These are phyloP conservation scores for Gyromitra esculenta DNA, from an alignment of 2,329 filamentous ascomycete species.

Conservation along the genomic window DNA sequence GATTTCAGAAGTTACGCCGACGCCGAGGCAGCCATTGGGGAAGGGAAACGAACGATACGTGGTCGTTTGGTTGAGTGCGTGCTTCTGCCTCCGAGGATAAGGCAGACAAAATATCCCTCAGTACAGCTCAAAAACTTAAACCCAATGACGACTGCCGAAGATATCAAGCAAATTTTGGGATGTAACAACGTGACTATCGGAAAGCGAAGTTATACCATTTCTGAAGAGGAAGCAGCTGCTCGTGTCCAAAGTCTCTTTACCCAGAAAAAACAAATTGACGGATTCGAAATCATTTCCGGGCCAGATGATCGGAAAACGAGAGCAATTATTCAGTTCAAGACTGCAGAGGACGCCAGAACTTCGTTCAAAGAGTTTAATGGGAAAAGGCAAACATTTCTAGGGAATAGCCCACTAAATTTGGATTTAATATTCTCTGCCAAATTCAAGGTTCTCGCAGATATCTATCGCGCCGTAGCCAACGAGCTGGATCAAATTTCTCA, in stretches of 20 bases:
- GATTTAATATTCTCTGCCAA: constrained; percentile 41
- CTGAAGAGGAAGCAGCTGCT: constrained; percentile 37
- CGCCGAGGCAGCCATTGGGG: constrained; percentile 14
- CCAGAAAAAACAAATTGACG: constrained; percentile 33
- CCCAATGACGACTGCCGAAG: constrained; percentile 33
- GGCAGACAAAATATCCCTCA: constrained; percentile 5
- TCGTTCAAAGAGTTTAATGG: constrained; percentile 36
- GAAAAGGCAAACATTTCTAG: constrained; percentile 26
- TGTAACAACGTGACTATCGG: constrained; percentile 24
- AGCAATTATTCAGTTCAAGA: constrained; percentile 43
- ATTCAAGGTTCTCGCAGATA: constrained; percentile 36
- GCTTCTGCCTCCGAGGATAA: background rate
- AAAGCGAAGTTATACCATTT: constrained; percentile 33
- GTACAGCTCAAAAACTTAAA: constrained; percentile 16
- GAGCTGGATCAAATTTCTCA: constrained; percentile 37
- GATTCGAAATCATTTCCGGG: constrained; percentile 47
- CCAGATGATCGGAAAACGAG: constrained; percentile 37
- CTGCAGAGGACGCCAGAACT: constrained; percentile 33
- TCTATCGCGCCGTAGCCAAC: constrained; percentile 39
- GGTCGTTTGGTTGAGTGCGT: constrained; percentile 31
- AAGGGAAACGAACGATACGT: constrained; percentile 15
- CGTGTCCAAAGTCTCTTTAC: constrained; percentile 45
- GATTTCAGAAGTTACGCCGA: constrained; percentile 11
- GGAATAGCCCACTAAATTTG: constrained; percentile 25
- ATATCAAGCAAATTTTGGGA: constrained; percentile 32